Evolutionary conservation across 2,329 filamentous ascomycete species (phyloP), one percentile per base, ranked within the genome.

Genomic region (Colletotrichum acutatum): DNA sequence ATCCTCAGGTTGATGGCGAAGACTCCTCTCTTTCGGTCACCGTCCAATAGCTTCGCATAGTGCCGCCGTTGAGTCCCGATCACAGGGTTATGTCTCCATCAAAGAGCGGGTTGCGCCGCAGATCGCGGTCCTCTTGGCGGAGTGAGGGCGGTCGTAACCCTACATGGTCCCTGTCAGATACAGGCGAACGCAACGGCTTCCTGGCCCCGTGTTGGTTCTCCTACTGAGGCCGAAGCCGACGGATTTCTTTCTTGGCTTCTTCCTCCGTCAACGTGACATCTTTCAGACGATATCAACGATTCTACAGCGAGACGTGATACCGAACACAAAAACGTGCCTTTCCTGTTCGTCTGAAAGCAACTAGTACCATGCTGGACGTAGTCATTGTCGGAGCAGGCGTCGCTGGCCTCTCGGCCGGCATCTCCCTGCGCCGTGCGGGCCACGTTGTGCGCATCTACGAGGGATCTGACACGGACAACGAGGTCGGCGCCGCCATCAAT

Each of bases 331-430:
- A 14, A 42, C 42, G 34, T 37, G 14, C 12, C 9, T 5, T 32
- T 32, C 16, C 19, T 12, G 3, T 24, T 30, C 12, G 6, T n/a
- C 19, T 30, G 2, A 52, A 52, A 32, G 22, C 26, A 4, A n/a
- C 46, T 54, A 63, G 46, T 19, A 42, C 46, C 49, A 85, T 76
- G 58, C 74, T 84, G 7, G 76, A 85, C 57, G 74, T 86, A 1
- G 79, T 84, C n/a, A 75, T 86, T 12, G 78, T 86, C 32, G 84
- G 84, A 1, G 84, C 83, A 14, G 84, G 84, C 14, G 77, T 86
- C 12, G 83, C 82, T 24, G 84, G 84, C 24, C 77, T 86, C 1
- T 80, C 83, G 7, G 78, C 83, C 0, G 81, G 81, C 2, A 78
- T 86, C 32, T 82, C 83, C 2, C 81, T 80, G 11, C 77, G 78